Percentiles rank a stretch among this genome's conserved stretches.
phyloP scores from a whole-genome alignment of 2,329 filamentous ascomycete species.

The Sporothrix euskadiensis region DNA sequence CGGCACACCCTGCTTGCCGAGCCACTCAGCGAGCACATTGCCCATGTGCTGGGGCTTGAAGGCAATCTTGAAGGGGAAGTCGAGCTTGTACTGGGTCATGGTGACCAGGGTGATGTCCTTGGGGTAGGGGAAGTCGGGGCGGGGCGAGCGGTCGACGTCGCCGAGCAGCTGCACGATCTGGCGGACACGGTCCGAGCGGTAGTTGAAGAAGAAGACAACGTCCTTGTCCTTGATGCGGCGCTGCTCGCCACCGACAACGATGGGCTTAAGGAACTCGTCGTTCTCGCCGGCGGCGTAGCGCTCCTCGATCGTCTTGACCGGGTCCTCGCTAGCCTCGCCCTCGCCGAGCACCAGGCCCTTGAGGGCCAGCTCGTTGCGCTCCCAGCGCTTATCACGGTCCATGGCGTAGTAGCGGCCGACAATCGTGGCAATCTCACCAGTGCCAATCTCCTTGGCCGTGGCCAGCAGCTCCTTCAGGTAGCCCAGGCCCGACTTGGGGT shows the following conservation, averaged over 20 bases:
- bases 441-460: slow-evolving; percentile 77
- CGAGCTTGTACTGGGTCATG: slow-evolving; percentile 98
- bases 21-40: slow-evolving; percentile 97
- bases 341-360: slow-evolving; percentile 84
- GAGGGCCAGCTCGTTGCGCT: slow-evolving; percentile 84
- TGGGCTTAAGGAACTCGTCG: slow-evolving; percentile 98
- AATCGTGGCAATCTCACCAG: slow-evolving; percentile 86
- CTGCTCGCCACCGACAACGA: slow-evolving; percentile 87
- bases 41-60: slow-evolving; percentile 95
- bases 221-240: slow-evolving; percentile 87
- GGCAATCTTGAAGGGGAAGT: slow-evolving; percentile 88
- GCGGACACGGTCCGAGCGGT: slow-evolving; percentile 94
- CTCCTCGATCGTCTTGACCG: slow-evolving; percentile 81
- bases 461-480: slow-evolving; percentile 87
- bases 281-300: slow-evolving; percentile 86
- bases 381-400: slow-evolving; percentile 99
- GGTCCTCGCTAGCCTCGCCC: slow-evolving; percentile 81
- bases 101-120: slow-evolving; percentile 82
- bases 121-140: slow-evolving; percentile 89
- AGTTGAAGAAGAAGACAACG: slow-evolving; percentile 99
- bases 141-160: slow-evolving; percentile 85
- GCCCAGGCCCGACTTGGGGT: slow-evolving; percentile 86
- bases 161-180: slow-evolving; percentile 95
- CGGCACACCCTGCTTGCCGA: slow-evolving; percentile 82
- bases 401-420: slow-evolving; percentile 98